Conservation (phyloP, 2,329 filamentous ascomycete genomes). For the Emmonsia crescens region DNA sequence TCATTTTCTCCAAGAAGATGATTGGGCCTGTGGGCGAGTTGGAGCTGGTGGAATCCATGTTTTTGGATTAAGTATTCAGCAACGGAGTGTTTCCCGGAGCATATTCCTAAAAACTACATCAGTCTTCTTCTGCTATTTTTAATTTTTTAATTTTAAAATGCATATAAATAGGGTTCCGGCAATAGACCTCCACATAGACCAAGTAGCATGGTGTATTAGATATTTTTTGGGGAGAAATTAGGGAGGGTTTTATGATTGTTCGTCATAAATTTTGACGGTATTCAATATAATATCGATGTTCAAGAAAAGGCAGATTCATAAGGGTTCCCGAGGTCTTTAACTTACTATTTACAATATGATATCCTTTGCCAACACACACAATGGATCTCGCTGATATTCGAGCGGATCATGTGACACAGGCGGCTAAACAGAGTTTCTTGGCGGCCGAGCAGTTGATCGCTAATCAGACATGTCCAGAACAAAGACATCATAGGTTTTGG, state of each 20-base stretch:
- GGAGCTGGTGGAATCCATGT: slow-evolving; percentile 67
- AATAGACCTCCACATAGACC: slow-evolving; percentile 40
- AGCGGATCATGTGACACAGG: neutral
- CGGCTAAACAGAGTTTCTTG: neutral
- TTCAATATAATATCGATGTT: neutral
- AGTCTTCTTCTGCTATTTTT: neutral
- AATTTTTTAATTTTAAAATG: neutral
- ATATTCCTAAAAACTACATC: slow-evolving; percentile 55
- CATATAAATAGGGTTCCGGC: slow-evolving; percentile 4
- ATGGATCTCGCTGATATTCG: too few species aligned
- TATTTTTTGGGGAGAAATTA: neutral
- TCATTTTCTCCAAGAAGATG: slow-evolving; percentile 11
- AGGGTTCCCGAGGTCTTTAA: neutral
- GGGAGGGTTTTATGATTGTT: neutral
- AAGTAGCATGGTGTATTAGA: slow-evolving; percentile 39
- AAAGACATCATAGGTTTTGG: neutral
- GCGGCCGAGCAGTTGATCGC: neutral
- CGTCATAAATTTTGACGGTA: neutral
- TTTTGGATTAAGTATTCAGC: slow-evolving; percentile 77
- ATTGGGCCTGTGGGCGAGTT: slow-evolving; percentile 38
- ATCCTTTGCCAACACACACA: neutral
- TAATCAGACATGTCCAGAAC: too few species aligned
- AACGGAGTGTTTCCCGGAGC: slow-evolving; percentile 83
- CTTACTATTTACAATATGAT: neutral
- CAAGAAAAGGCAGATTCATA: neutral